Evolutionary conservation across 2,329 filamentous ascomycete genomes (phyloP).

Genomic region (Fusarium proliferatum): DNA sequence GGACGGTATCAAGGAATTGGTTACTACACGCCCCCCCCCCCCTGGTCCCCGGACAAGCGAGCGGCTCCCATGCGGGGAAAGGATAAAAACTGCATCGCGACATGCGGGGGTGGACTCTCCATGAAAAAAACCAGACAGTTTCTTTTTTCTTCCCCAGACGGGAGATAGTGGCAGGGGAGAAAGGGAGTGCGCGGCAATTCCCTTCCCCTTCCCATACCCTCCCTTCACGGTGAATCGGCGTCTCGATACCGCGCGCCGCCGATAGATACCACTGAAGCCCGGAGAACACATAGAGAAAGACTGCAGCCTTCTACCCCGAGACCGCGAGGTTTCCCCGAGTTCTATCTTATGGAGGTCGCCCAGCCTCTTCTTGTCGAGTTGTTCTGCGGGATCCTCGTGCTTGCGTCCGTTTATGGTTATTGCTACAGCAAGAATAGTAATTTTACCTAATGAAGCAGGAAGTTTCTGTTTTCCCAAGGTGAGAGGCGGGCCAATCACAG

Average conservation of each 20-base stretch:
- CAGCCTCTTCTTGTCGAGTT: not conserved
- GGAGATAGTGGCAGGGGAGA: constrained; percentile 3
- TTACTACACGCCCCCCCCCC: constrained; percentile 33
- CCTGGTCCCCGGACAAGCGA: constrained; percentile 31
- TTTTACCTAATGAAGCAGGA: constrained; percentile 39
- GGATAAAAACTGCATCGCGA: constrained; percentile 22
- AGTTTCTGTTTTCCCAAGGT: constrained; percentile 12
- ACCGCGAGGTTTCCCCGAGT: constrained; percentile 37
- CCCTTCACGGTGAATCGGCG: constrained; percentile 29
- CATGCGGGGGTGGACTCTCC: constrained; percentile 41
- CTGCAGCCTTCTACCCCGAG: constrained; percentile 14
- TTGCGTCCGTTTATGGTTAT: constrained; percentile 9
- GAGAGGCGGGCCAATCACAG: constrained; percentile 36
- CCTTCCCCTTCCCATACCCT: constrained; percentile 5
- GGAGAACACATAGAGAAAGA: not conserved
- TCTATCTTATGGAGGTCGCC: not conserved
- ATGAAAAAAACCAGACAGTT: constrained; percentile 3
- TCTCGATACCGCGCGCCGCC: constrained; percentile 30
- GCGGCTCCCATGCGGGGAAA: constrained; percentile 42
- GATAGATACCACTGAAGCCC: constrained; percentile 14
- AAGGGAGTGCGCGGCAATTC: constrained; percentile 1
- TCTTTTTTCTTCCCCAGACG: constrained; percentile 28
- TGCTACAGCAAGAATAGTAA: constrained; percentile 14
- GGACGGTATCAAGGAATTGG: not conserved
- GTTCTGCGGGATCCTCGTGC: not conserved